A percentile compares a stretch with the other conserved stretches of the same genome.
Conservation (phyloP, 495 filamentous ascomycete genomes). For the Acidomyces sp. region DNA sequence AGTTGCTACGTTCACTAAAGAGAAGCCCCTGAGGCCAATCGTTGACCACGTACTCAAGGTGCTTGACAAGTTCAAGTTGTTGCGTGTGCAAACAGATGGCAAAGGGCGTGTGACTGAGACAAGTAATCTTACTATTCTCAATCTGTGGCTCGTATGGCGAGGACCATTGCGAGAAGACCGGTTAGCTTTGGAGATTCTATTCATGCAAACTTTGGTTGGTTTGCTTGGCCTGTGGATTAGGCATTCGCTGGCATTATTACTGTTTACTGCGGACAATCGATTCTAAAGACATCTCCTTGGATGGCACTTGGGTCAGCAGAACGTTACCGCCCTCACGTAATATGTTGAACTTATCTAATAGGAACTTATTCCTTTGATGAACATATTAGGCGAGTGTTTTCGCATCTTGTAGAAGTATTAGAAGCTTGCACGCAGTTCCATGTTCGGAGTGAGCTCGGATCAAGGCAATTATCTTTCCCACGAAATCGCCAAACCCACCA, state of each 20-base stretch:
- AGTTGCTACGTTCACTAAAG: conserved; percentile 56
- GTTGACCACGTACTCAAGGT: conserved; percentile 49
- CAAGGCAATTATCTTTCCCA: conserved; percentile 10
- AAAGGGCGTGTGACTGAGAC: conserved; percentile 62
- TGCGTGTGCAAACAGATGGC: conserved; percentile 50
- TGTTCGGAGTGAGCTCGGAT: neutral
- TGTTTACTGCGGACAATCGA: conserved; percentile 77
- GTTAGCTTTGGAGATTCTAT: conserved; percentile 61
- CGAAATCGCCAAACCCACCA: conserved; percentile 9
- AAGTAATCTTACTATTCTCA: conserved; percentile 84
- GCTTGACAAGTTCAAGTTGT: conserved; percentile 49
- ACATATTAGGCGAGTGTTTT: no score
- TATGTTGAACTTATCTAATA: no score
- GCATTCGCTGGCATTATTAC: conserved; percentile 67
- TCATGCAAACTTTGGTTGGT: conserved; percentile 59
- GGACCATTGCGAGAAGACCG: conserved; percentile 82
- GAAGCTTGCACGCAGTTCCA: neutral
- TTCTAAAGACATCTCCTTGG: conserved; percentile 8
- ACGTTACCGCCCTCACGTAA: no score
- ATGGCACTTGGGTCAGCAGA: neutral
- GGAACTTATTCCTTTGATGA: no score
- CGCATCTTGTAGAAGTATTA: neutral
- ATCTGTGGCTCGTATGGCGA: conserved; percentile 92
- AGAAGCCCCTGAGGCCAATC: conserved; percentile 49
- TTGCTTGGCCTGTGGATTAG: conserved; percentile 72